Conservation (phyloP, 2,329 filamentous ascomycete genomes). For the Tolypocladium cylindrosporum region DNA sequence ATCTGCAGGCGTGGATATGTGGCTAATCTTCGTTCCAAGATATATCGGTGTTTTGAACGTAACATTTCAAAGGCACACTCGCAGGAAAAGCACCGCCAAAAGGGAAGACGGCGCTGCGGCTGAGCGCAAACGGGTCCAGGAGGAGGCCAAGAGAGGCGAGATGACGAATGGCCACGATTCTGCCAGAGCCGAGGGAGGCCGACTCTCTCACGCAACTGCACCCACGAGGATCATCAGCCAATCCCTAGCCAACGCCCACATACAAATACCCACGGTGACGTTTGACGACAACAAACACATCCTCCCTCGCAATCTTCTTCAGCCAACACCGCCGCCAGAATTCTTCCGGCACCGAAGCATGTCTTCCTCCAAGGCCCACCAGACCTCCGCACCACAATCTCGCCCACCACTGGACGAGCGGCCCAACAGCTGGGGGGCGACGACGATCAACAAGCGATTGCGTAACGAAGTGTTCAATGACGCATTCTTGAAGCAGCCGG, state of each 20-base stretch:
- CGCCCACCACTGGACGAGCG: constrained; percentile 40
- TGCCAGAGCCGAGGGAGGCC: constrained; percentile 6
- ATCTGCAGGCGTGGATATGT: background rate
- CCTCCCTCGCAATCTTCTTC: constrained; percentile 73
- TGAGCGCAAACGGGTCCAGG: constrained; percentile 26
- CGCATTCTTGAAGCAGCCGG: constrained; percentile 75
- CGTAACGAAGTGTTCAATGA: constrained; percentile 89
- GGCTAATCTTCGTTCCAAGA: constrained; percentile 31
- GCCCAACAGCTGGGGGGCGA: constrained; percentile 75
- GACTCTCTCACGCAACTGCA: constrained; percentile 6
- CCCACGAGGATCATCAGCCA: constrained; percentile 51
- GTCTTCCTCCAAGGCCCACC: constrained; percentile 16
- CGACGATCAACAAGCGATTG: constrained; percentile 77
- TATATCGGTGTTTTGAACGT: constrained; percentile 97
- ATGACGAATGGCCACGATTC: constrained; percentile 1
- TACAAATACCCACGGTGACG: constrained; percentile 77
- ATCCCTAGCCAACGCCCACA: constrained; percentile 56
- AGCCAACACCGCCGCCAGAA: constrained; percentile 36
- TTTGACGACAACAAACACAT: constrained; percentile 94
- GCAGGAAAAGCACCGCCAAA: constrained; percentile 48
- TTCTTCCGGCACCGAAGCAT: constrained; percentile 21
- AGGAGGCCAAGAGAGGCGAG: constrained; percentile 8
- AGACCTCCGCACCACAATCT: constrained; percentile 4
- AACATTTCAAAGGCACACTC: constrained; percentile 77
- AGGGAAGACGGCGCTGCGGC: constrained; percentile 32